Base-by-base conservation (phyloP, 495 filamentous ascomycete species). In the Elaphomyces granulatus region DNA sequence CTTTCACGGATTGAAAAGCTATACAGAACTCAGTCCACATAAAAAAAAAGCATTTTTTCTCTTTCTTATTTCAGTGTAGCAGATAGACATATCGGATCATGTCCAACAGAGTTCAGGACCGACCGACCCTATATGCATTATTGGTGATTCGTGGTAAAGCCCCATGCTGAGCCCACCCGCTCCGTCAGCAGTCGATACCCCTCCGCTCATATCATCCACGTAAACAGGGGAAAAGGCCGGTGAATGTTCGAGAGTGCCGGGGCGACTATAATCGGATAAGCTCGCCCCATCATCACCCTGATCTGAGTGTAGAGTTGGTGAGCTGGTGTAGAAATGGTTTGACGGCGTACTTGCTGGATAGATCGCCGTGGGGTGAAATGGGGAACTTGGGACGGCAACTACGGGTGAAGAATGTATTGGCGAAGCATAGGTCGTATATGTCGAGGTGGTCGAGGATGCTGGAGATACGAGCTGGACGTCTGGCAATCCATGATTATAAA, bases 371-470 rank as follows among this genome's bases (percentile, higher is more conserved):
- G 58, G 17, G 16, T 59, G 54, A 40, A 55, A 67, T 3, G 61
- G 52, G 0, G 64, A 61, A 38, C 45, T 57, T 32, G 60, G 52
- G 17, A 65, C 50, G 10, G 52, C 55, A 16, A 63, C 56, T 6
- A 56, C 52, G 7, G 61, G 61, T 18, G 64, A 58, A 28, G 64
- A 64, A 16, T 64, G 61, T 8, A 63, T 51, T 3, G 62, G 59
- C 2, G 62, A 59, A 2, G 64, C 64, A 39, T 66, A 66, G 16
- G 64, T 56, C 10, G 56, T 49, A 36, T 60, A 60, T 3, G 57
- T 56, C 8, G 63, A 52, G 2, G 61, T 64, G 7, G 58, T 55
- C 1, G 61, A 58, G 14, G 53, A 60, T 10, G 64, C 55, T 7
- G 63, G 61, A 19, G 63, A 59, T 35, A 55, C 53, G 20, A 60